Base-by-base conservation (phyloP, 2,329 filamentous ascomycete species). In the Samsoniella hepiali region DNA sequence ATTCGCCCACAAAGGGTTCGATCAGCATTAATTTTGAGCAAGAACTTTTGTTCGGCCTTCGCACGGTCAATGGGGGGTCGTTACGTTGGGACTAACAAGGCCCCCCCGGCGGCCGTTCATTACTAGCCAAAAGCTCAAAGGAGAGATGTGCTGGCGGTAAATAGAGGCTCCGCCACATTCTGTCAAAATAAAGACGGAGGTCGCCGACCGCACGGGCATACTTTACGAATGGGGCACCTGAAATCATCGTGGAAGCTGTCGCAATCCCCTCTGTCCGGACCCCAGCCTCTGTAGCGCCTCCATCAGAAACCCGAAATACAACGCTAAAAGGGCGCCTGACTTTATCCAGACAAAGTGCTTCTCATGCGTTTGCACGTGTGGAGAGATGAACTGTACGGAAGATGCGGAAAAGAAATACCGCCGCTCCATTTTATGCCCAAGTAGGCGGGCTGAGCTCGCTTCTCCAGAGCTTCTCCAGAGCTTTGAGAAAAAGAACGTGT, bases 1-100 rank as follows among this genome's bases (percentile, higher is more conserved):
- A 59, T 50, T 59, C 50, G 57, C 5, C 22, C 57, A 31, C 32
- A 31, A 40, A 47, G 32, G 38, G 11, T 15, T 11, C 36, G 36
- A 42, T 55, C 2, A 10, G 56, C 56, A 59, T 58, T 4, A 58
- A 47, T 45, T 22, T 36, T n/a, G 27, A 9, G 7, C 5, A 10
- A 57, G 54, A 50, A 50, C 57, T 59, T 59, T 59, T 59, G 57
- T 29, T 59, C 57, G 57, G 44, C 44, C 40, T 38, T 59, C 31
- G 45, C 31, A 32, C n/a, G 22, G 32, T 13, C 44, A 1, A 27
- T 38, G 32, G 27, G 9, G 15, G 27, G n/a, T 38, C 6, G 27
- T 13, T 22, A 22, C 27, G 36, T 56, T 45, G 40, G 40, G 38
- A 55, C 32, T 42, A 22, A 44, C 38, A 57, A 13, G 29, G 10